Evolutionary conservation across 805 yeast genomes (phyloP), one percentile per base, ranked within the genome.

Genomic region (Myxozyma vanderwaltii): DNA sequence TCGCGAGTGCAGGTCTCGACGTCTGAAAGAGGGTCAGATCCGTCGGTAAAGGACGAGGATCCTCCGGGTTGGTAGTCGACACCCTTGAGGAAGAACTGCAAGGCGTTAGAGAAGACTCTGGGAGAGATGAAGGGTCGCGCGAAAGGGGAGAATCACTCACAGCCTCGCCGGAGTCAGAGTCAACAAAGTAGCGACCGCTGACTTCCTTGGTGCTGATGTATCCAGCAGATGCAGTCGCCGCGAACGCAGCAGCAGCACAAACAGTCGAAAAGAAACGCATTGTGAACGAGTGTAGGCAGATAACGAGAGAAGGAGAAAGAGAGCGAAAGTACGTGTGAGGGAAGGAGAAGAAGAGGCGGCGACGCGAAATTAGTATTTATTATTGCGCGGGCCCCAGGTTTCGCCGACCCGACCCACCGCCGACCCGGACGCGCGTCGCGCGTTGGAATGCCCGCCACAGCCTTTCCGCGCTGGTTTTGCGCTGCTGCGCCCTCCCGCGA

Each of bases 61-160:
- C 97, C 98, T 8, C 97, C 97, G 0, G 97, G 97, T 70, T 92
- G 97, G 70, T 91, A 91, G 72, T 92, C 98, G 1, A 92, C 88
- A 19, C 98, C 98, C 72, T 82, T 86, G 38, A 91, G 80, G 67
- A 79, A 85, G 70, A 92, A 91, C 84, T 85, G 52, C 13, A 7
- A 23, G 15, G 23, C n/a, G 21, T 29, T 23, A 17, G 31, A 23
- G 21, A 6, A 31, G n/a, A 13, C 23, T 33, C 23, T 35, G 10
- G 29, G 8, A 13, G 19, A 29, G 31, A 24, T 12, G 6, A 21
- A 21, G 7, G 48, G 19, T 2, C n/a, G 7, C 2, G 27, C 19
- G 17, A 24, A 35, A 15, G 31, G 24, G 24, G 8, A 12, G n/a
- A n/a, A n/a, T n/a, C 35, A 73, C 81, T 51, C 79, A 85, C 89